Conservation (phyloP, 139 green algal genomes). For the Deuterostichococcus epilithicus region DNA sequence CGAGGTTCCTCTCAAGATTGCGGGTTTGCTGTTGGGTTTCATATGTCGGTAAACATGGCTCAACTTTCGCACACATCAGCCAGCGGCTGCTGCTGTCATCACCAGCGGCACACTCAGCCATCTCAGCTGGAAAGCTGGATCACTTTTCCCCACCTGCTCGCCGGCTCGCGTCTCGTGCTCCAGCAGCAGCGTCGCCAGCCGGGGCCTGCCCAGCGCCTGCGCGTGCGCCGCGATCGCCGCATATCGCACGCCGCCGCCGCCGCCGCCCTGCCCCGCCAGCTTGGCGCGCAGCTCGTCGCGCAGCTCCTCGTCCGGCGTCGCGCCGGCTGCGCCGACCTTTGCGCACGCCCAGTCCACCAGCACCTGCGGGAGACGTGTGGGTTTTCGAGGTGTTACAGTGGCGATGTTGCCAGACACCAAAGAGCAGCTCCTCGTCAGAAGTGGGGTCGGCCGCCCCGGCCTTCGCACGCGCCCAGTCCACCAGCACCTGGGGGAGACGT, state of each 20-base stretch:
- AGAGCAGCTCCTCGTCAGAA: too few relatives aligned
- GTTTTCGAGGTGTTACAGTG: not conserved
- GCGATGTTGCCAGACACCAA: too few relatives aligned
- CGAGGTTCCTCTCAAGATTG: too few relatives aligned
- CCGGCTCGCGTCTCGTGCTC: constrained; percentile 53
- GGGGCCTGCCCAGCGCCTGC: constrained; percentile 27
- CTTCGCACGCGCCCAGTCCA: too few relatives aligned
- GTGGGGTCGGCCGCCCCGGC: too few relatives aligned
- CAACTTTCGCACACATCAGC: too few relatives aligned
- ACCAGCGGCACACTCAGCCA: too few relatives aligned
- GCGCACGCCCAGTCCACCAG: constrained; percentile 79
- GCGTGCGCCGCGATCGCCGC: constrained; percentile 48
- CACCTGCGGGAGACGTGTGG: constrained; percentile 26
- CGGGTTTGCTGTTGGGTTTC: too few relatives aligned
- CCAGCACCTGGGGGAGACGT: too few relatives aligned
- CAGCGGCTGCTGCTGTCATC: too few relatives aligned
- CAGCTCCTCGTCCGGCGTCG: constrained; percentile 53
- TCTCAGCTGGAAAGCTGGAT: too few relatives aligned
- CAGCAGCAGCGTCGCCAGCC: constrained; percentile 61
- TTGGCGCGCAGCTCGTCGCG: constrained; percentile 57
- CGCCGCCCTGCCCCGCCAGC: constrained; percentile 32
- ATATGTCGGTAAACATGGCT: too few relatives aligned
- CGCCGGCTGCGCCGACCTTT: constrained; percentile 57
- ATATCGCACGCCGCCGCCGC: constrained; percentile 45
- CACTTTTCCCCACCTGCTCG: constrained; percentile 50